A percentile compares a stretch with the other conserved stretches of the same genome.
Evolutionary conservation across 164 flowering plant genomes (phyloP).

Genomic region (grape (Vitis vinifera)): DNA sequence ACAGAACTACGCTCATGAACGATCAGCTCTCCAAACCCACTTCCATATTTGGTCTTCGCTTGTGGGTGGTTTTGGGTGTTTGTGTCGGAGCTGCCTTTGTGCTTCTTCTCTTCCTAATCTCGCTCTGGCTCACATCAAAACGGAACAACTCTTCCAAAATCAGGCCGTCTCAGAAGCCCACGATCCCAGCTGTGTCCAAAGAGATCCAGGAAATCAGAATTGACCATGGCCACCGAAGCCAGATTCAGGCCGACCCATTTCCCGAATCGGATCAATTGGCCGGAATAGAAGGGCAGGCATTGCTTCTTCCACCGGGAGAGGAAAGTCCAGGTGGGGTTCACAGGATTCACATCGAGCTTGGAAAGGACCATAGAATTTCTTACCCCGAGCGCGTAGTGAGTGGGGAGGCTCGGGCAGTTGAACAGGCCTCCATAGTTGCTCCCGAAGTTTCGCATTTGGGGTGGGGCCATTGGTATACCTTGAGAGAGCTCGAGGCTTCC

Average conservation of each 20-base stretch:
- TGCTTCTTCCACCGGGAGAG: slow-evolving; percentile 37
- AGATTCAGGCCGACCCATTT: slow-evolving; percentile 32
- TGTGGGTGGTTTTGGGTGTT: slow-evolving; percentile 57
- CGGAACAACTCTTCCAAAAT: slow-evolving; percentile 22
- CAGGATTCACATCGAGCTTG: slow-evolving; percentile 55
- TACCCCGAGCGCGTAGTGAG: slow-evolving; percentile 44
- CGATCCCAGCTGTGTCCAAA: slow-evolving; percentile 53
- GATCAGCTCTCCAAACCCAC: slow-evolving; percentile 55
- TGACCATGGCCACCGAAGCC: slow-evolving; percentile 27
- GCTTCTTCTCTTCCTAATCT: slow-evolving; percentile 46
- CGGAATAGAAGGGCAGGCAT: slow-evolving; percentile 28
- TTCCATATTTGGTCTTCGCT: slow-evolving; percentile 50
- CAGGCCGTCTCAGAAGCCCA: slow-evolving; percentile 24
- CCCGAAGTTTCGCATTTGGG: slow-evolving; percentile 83
- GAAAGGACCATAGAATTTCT: slow-evolving; percentile 52
- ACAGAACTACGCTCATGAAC: slow-evolving; percentile 20
- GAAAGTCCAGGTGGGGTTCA: slow-evolving; percentile 34
- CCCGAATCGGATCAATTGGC: slow-evolving; percentile 32
- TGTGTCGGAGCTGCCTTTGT: slow-evolving; percentile 54
- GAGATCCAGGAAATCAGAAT: slow-evolving; percentile 58
- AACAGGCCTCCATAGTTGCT: slow-evolving; percentile 29
- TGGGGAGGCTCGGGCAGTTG: slow-evolving; percentile 37
- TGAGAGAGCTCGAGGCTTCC: slow-evolving; percentile 67
- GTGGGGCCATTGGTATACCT: slow-evolving; percentile 83
- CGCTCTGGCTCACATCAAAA: slow-evolving; percentile 48